Evolutionary conservation across 805 yeast species (phyloP), one percentile per base, ranked within the genome.

Genomic region (Wickerhamomyces bovis): DNA sequence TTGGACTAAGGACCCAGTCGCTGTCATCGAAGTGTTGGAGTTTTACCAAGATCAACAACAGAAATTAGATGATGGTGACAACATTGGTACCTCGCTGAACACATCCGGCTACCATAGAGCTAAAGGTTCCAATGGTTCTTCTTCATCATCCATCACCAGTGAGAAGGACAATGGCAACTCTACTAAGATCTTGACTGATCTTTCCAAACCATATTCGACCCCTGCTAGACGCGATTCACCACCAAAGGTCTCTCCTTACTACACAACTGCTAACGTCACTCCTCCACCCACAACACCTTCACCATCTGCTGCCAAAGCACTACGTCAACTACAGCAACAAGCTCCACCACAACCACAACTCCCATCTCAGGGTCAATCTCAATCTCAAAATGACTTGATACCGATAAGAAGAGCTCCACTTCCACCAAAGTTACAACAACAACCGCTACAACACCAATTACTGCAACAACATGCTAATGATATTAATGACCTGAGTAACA

Each of bases 1-100:
- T 60, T 94, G 90, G 77, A 81, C 85, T 59, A 87, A 85, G 53
- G 90, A 94, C 64, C 97, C 99, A 0, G 90, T 88, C 58, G 98
- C 97, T 0, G 97, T 94, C 19, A 85, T 86, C 68, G 95, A 89
- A 60, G 95, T 88, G 31, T 81, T 89, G 45, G 90, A 87, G 44
- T 89, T 89, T 60, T 88, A 88, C 49, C 75, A 71, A 49, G 75
- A 70, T 53, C 72, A 60, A 41, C 62, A 59, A 23, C 47, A 54
- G 18, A 46, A 44, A 28, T 20, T 49, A 18, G 52, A 52, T 33
- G 43, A 41, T 25, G 42, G 31, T 25, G 26, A 31, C 19, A 19
- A 18, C 18, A 25, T 22, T 4, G 25, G 26, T 8, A 40, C 20
- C 20, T 23, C 20, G 2, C 3, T 23, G 13, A 18, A 43, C 3